Base-by-base conservation (phyloP, 805 yeast genomes). In the Ogataea thermomethanolica region DNA sequence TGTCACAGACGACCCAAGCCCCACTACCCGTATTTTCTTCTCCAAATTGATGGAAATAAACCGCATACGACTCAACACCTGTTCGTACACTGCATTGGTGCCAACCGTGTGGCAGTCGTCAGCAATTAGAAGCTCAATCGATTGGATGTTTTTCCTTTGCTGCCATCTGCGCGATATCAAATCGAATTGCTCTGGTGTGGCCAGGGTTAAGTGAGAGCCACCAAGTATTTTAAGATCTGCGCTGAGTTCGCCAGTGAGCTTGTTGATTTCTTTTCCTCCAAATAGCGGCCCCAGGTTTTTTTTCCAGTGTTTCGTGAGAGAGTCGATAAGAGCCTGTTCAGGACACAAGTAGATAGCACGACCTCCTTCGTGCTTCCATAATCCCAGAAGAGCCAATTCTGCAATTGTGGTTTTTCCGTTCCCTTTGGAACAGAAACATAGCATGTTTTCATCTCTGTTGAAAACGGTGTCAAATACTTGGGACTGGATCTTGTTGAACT, bases 151-250 rank as follows among this genome's bases (percentile, higher is more conserved):
- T 48, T 76, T 78, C 41, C 95, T 70, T 48, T 80, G 84, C 50
- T 81, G 81, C 98, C 98, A 90, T 33, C 89, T 70, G 45, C 91
- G 74, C 0, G 95, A 76, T 1, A 89, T 53, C 4, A 67, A 49
- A 45, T 86, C 90, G 67, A 88, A 84, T 46, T 86, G 91, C 15
- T 65, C 69, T 0, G 96, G 95, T 0, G 97, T 88, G 4, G 87
- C 78, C 10, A 91, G 60, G 12, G 87, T 62, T 37, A 91, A 59
- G 56, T 89, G 91, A 41, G 78, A 74, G 23, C 67, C 65, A 1
- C 79, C 78, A 6, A 89, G 51, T 3, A 78, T 50, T 36, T 69
- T 66, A 43, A 81, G 54, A 53, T 89, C 93, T 1, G 61, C 51
- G 1, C 71, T 46, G 3, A 74, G 41, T 26, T 83, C 87, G 1